Evolutionary conservation across 768 basidiomycete genomes (phyloP).

Genomic region (Pleurotus platypus): DNA sequence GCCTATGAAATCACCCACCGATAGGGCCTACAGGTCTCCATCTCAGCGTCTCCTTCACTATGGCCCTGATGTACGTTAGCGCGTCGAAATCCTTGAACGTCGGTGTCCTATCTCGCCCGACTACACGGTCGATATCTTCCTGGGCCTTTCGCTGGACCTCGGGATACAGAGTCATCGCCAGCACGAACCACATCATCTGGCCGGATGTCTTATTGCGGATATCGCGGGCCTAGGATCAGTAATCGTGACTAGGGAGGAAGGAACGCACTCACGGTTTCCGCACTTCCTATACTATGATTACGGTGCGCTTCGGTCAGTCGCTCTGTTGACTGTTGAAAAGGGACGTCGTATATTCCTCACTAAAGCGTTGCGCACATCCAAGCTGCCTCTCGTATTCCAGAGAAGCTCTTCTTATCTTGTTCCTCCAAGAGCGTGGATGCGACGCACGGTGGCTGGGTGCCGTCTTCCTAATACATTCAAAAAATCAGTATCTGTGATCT

Average conservation of each 20-base stretch:
- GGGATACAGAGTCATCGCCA: slow-evolving; percentile 8
- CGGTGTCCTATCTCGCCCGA: slow-evolving; percentile 6
- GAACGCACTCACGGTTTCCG: not conserved
- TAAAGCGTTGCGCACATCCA: slow-evolving; percentile 13
- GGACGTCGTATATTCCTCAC: slow-evolving; percentile 3
- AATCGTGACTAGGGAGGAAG: not conserved
- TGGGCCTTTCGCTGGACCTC: slow-evolving; percentile 3
- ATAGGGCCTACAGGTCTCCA: slow-evolving; percentile 6
- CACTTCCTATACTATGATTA: too few relatives aligned
- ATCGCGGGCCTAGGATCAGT: not conserved
- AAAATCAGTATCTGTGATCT: slow-evolving; percentile 2
- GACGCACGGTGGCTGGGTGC: slow-evolving; percentile 7
- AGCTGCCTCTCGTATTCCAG: slow-evolving; percentile 7
- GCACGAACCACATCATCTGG: not conserved
- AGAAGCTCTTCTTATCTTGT: slow-evolving; percentile 4
- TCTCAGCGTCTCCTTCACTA: slow-evolving; percentile 8
- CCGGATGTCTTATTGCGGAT: not conserved
- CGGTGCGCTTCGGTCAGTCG: too few relatives aligned
- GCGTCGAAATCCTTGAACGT: slow-evolving; percentile 1
- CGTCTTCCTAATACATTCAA: slow-evolving; percentile 4
- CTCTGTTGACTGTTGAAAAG: not conserved
- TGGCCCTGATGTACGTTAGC: slow-evolving; percentile 6
- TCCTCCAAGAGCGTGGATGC: slow-evolving; percentile 7
- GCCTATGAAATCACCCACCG: not conserved
- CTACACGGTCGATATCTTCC: slow-evolving; percentile 9